These are phyloP conservation scores for Beta lomatogona DNA, from an alignment of 179 eudicot species.

Conservation along the genomic window DNA sequence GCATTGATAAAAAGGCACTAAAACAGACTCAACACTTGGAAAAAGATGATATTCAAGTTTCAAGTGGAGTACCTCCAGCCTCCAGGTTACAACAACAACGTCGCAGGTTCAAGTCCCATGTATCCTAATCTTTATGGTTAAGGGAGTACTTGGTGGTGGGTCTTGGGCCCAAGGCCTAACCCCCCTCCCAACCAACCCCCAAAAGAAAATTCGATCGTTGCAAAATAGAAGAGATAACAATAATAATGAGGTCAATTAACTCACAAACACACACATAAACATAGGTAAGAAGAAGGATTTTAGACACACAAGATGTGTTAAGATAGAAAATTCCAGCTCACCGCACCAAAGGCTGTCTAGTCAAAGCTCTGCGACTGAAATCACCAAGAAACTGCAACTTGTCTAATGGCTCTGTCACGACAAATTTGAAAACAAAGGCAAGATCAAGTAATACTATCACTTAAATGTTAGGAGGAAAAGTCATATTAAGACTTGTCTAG, in stretches of 20 bases:
- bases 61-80: neutral
- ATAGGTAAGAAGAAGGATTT: neutral
- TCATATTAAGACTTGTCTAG: neutral
- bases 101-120: neutral
- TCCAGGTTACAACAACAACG: neutral
- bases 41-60: neutral
- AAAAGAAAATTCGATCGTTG: neutral
- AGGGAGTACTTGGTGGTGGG: neutral
- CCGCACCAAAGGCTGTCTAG: slow-evolving; percentile 44
- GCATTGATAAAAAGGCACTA: neutral
- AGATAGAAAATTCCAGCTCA: slow-evolving; percentile 28
- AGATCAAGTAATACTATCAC: neutral
- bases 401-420: slow-evolving; percentile 23
- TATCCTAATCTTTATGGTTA: neutral
- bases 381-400: slow-evolving; percentile 26
- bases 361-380: slow-evolving; percentile 27
- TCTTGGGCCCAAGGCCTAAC: neutral
- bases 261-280: no score
- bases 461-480: no score
- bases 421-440: slow-evolving; percentile 1
- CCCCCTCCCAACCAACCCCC: no score
- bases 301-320: neutral
- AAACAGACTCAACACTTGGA: neutral
- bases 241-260: no score
- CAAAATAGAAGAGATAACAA: neutral